phyloP scores from a whole-genome alignment of 768 basidiomycete species.

The Collybiopsis luxurians region DNA sequence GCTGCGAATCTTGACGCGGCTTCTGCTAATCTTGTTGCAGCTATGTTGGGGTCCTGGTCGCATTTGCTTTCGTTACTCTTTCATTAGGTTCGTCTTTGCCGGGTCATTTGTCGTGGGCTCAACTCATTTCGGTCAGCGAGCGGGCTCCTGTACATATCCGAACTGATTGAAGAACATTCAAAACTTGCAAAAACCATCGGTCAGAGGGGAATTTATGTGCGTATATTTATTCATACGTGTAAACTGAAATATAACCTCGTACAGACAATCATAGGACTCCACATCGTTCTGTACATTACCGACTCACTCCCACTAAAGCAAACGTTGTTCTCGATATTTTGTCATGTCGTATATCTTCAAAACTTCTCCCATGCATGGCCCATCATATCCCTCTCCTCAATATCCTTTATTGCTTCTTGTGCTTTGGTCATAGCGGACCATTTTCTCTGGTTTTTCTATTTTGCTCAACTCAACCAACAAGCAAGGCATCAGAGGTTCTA shows the following conservation, averaged over 20 bases:
- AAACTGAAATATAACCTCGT: not conserved
- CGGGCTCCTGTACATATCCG: conserved; percentile 90
- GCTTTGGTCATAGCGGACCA: conserved; percentile 84
- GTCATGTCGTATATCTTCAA: conserved; percentile 87
- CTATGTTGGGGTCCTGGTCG: conserved; percentile 73
- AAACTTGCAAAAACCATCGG: conserved; percentile 79
- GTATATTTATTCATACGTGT: conserved; percentile 26
- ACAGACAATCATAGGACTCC: conserved; percentile 77
- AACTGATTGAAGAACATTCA: conserved; percentile 94
- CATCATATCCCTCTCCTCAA: conserved; percentile 84
- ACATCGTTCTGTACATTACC: conserved; percentile 71
- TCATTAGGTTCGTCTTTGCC: conserved; percentile 66
- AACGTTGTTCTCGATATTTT: conserved; percentile 74
- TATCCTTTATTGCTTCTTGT: conserved; percentile 84
- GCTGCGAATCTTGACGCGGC: conserved; percentile 4
- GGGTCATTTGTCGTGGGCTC: not conserved
- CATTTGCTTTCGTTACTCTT: conserved; percentile 87
- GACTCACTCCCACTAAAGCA: conserved; percentile 80
- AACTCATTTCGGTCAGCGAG: conserved; percentile 57
- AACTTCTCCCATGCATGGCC: conserved; percentile 94
- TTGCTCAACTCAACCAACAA: conserved; percentile 68
- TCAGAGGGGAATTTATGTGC: conserved; percentile 83
- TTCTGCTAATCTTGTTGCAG: conserved; percentile 28
- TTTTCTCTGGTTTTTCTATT: conserved; percentile 97
- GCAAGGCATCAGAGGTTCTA: conserved; percentile 54